Percentiles rank a stretch among this genome's conserved stretches.
phyloP scores from a whole-genome alignment of 352 stramenopile species.

The Thraustochytrium sp. region DNA sequence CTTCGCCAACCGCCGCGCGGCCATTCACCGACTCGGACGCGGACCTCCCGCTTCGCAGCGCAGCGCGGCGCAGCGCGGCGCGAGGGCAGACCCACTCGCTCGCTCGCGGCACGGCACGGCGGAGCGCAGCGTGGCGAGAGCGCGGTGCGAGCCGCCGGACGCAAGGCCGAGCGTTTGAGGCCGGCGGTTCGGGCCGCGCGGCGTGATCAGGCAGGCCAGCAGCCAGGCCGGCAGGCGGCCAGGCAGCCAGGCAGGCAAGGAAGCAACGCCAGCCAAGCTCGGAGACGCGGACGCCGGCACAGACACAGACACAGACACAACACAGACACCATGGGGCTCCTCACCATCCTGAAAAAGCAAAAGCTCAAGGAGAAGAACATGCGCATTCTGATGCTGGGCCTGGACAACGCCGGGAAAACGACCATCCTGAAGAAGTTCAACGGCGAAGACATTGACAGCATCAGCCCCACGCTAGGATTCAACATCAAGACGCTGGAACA shows the following conservation, averaged over 20 bases:
- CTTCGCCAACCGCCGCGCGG: too few species aligned
- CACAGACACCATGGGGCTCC: constrained; percentile 66
- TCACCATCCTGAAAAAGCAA: constrained; percentile 91
- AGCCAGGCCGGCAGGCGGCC: background rate
- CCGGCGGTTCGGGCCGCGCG: background rate
- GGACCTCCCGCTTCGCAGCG: too few species aligned
- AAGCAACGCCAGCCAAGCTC: background rate
- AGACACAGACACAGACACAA: background rate
- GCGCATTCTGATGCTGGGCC: constrained; percentile 92
- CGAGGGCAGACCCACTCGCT: too few species aligned
- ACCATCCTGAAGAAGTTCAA: constrained; percentile 97
- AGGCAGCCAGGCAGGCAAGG: background rate
- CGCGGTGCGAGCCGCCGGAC: too few species aligned
- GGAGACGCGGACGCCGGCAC: background rate
- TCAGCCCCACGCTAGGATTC: constrained; percentile 96
- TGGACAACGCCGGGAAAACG: constrained; percentile 99
- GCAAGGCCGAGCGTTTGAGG: background rate
- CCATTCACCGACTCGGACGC: too few species aligned
- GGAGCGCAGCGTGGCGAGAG: too few species aligned
- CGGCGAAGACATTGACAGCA: constrained; percentile 90
- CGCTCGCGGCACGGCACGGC: too few species aligned
- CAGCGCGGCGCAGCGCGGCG: too few species aligned
- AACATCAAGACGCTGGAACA: constrained; percentile 95
- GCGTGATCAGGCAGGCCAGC: background rate
- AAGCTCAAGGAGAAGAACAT: constrained; percentile 99